Conservation (phyloP, 2,329 filamentous ascomycete genomes). For the Bipolaris cookei region DNA sequence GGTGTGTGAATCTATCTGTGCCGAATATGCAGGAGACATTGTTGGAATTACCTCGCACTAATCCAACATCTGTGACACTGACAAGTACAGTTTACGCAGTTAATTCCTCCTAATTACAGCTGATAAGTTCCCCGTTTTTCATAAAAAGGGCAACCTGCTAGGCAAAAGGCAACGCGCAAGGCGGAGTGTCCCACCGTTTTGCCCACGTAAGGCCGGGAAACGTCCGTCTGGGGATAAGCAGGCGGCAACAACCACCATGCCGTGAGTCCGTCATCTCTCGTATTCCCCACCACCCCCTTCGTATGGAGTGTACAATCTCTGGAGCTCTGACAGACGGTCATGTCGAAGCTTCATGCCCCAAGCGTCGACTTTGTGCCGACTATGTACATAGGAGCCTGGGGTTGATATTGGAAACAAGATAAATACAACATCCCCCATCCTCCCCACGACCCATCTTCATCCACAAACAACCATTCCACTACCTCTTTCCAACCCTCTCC, state of each 20-base stretch:
- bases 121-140: background rate
- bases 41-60: background rate
- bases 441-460: background rate
- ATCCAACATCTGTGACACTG: background rate
- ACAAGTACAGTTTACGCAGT: background rate
- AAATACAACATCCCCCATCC: background rate
- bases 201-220: too few species aligned
- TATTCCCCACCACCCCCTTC: background rate
- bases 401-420: too few species aligned
- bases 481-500: constrained; percentile 3
- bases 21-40: background rate
- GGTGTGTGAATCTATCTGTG: background rate
- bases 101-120: background rate
- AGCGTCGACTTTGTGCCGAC: background rate
- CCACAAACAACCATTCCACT: background rate
- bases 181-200: too few species aligned
- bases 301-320: background rate
- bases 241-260: background rate
- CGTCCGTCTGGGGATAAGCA: too few species aligned
- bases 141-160: background rate
- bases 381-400: background rate
- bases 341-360: background rate
- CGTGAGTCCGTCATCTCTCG: background rate
- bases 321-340: background rate
- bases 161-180: background rate